phyloP scores from a whole-genome alignment of 805 yeast genomes.

The Maudiozyma turicensis region DNA sequence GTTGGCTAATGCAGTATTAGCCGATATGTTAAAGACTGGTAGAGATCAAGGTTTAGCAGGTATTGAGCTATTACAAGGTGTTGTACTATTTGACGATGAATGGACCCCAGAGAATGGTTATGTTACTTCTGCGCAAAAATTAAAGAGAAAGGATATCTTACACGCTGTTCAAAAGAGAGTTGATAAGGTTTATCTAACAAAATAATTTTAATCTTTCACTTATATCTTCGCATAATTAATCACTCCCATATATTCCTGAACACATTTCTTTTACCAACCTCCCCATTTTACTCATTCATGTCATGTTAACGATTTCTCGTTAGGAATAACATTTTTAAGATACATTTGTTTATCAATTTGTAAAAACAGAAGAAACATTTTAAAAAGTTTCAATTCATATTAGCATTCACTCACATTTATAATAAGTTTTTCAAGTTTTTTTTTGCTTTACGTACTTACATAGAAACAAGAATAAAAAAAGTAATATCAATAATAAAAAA shows the following conservation, averaged over 20 bases:
- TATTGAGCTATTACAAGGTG: conserved; percentile 74
- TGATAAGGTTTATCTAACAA: conserved; percentile 44
- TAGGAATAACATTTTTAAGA: no score
- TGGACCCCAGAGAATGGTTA: conserved; percentile 97
- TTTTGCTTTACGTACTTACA: no score
- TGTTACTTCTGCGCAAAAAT: conserved; percentile 91
- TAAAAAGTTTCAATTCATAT: no score
- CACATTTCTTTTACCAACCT: not conserved
- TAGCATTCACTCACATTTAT: no score
- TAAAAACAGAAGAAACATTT: no score
- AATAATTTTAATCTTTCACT: not conserved
- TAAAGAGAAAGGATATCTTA: conserved; percentile 86
- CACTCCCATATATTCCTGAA: not conserved
- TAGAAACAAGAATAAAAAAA: not conserved
- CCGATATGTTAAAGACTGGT: conserved; percentile 64
- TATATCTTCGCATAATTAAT: not conserved
- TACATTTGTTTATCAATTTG: no score
- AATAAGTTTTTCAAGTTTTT: no score
- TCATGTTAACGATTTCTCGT: no score
- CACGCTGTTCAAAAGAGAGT: conserved; percentile 58
- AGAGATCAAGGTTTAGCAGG: conserved; percentile 71
- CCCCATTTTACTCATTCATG: not conserved
- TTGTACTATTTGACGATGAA: conserved; percentile 75
- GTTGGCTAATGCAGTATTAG: conserved; percentile 44
- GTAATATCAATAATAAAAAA: not conserved